Evolutionary conservation across 768 basidiomycete genomes (phyloP).

Genomic region (Naganishia kalamii): DNA sequence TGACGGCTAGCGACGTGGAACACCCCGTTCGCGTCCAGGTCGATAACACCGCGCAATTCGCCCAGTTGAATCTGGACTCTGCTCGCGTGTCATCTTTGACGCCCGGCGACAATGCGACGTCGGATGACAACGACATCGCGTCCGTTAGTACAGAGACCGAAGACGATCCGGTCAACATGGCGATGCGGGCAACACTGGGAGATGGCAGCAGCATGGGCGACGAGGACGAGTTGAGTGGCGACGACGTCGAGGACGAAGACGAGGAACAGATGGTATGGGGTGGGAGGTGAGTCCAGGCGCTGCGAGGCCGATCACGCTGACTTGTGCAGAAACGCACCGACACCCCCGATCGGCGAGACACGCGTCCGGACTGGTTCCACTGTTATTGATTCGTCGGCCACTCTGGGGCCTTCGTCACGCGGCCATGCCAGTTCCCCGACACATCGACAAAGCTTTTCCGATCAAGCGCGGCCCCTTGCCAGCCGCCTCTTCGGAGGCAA

Average conservation of each 20-base stretch:
- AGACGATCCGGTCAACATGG: slow-evolving; percentile 66
- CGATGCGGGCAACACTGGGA: slow-evolving; percentile 54
- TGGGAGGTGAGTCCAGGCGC: slow-evolving; percentile 7
- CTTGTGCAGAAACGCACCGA: not conserved
- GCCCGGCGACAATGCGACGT: not conserved
- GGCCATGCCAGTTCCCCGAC: not conserved
- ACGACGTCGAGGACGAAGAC: slow-evolving; percentile 52
- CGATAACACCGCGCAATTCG: not conserved
- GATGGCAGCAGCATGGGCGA: slow-evolving; percentile 54
- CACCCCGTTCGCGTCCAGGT: too few relatives aligned
- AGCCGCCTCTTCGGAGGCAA: slow-evolving; percentile 14
- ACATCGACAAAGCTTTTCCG: slow-evolving; percentile 4
- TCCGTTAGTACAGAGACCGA: slow-evolving; percentile 69
- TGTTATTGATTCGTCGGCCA: too few relatives aligned
- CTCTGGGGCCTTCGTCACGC: not conserved
- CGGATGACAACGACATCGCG: slow-evolving; percentile 49
- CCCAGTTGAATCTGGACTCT: not conserved
- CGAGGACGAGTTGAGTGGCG: slow-evolving; percentile 50
- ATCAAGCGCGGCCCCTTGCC: not conserved
- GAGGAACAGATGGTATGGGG: slow-evolving; percentile 63
- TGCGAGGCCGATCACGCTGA: not conserved
- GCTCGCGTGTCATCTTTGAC: not conserved
- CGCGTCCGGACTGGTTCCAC: too few relatives aligned
- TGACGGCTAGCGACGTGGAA: too few relatives aligned
- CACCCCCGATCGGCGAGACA: not conserved